These are phyloP conservation scores for Arachis stenosperma DNA, from an alignment of 306 rosid species.

Conservation along the genomic window DNA sequence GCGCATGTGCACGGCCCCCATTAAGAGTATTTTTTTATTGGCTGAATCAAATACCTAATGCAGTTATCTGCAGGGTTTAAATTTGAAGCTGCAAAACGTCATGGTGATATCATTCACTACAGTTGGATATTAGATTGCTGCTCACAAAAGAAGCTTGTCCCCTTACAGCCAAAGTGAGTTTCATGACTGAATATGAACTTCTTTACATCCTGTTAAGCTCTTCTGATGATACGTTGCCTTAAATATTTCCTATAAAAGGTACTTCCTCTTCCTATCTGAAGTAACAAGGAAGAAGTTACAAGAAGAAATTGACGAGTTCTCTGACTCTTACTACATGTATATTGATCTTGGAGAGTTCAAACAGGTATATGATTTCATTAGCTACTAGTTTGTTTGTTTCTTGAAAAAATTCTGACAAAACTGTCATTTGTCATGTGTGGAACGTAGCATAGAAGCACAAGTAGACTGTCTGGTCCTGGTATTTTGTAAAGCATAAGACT, in stretches of 20 bases:
- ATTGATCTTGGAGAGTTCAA: constrained; percentile 72
- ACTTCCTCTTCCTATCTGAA: constrained; percentile 75
- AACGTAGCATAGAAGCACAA: not conserved
- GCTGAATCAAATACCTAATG: constrained; percentile 33
- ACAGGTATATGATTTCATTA: constrained; percentile 56
- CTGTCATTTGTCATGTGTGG: not conserved
- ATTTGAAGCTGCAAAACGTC: constrained; percentile 79
- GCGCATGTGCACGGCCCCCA: too few species aligned
- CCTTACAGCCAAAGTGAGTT: constrained; percentile 81
- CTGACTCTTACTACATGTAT: constrained; percentile 83
- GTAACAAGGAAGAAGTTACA: constrained; percentile 71
- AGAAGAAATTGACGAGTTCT: constrained; percentile 86
- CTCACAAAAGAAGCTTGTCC: constrained; percentile 65
- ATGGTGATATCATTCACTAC: constrained; percentile 80
- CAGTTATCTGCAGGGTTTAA: constrained; percentile 68
- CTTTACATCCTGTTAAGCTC: constrained; percentile 19
- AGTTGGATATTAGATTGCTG: constrained; percentile 82
- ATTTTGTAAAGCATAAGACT: not conserved
- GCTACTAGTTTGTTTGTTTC: not conserved
- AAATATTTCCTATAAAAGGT: constrained; percentile 51
- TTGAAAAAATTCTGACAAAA: not conserved
- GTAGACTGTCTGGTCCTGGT: not conserved
- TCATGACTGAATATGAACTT: constrained; percentile 29
- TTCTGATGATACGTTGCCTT: constrained; percentile 37
- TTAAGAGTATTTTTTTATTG: constrained; percentile 1